Conservation (phyloP, 129 eudicot species). For the Tagetes erecta region DNA sequence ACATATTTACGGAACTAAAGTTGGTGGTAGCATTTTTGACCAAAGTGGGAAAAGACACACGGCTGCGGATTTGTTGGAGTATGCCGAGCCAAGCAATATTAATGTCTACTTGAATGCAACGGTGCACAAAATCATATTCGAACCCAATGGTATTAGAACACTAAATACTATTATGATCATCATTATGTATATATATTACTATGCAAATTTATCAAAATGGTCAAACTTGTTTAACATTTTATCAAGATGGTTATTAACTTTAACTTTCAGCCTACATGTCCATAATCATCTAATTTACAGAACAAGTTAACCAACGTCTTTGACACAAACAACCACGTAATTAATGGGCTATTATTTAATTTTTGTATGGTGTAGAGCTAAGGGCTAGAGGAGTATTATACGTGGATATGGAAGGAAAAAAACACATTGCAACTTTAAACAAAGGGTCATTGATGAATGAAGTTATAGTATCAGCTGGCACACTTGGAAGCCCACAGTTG, state of each 20-base stretch:
- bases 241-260: too few species aligned
- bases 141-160: constrained; percentile 36
- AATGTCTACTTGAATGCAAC: constrained; percentile 60
- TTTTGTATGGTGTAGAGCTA: constrained; percentile 41
- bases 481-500: constrained; percentile 87
- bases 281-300: too few species aligned
- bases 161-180: background rate
- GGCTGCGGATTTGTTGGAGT: constrained; percentile 88
- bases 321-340: too few species aligned
- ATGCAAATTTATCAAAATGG: too few species aligned
- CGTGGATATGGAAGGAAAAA: constrained; percentile 46
- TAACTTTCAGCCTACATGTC: too few species aligned
- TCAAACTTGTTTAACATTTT: too few species aligned
- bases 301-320: too few species aligned
- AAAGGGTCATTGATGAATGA: constrained; percentile 51
- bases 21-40: constrained; percentile 78
- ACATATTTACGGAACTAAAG: constrained; percentile 66
- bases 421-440: constrained; percentile 55
- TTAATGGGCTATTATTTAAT: too few species aligned
- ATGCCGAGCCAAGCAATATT: constrained; percentile 57
- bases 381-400: constrained; percentile 62
- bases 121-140: constrained; percentile 56
- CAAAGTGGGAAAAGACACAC: constrained; percentile 63
- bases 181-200: background rate
- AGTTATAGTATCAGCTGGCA: constrained; percentile 72